phyloP scores from a whole-genome alignment of 1,284 basidiomycete genomes.

The Mycosarcoma mackinlayi region DNA sequence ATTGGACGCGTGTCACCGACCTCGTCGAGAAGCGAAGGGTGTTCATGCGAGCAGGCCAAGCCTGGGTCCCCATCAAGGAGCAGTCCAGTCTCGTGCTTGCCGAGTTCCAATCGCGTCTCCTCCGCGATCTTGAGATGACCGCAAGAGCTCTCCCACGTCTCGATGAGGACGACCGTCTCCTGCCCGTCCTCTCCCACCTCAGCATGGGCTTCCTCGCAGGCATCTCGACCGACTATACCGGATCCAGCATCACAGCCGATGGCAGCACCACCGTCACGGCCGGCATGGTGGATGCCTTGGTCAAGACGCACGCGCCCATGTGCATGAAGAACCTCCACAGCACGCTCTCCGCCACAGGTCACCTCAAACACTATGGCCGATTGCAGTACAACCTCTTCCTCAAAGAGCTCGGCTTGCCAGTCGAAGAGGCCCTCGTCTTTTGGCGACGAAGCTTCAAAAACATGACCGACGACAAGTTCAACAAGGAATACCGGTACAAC shows the following conservation, averaged over 20 bases:
- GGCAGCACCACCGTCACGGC: slow-evolving; percentile 80
- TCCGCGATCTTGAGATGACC: slow-evolving; percentile 86
- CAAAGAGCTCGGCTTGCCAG: slow-evolving; percentile 86
- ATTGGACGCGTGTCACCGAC: slow-evolving; percentile 93
- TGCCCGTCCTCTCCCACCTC: slow-evolving; percentile 90
- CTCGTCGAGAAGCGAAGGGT: slow-evolving; percentile 87
- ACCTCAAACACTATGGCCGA: slow-evolving; percentile 91
- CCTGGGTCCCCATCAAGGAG: slow-evolving; percentile 85
- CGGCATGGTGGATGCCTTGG: slow-evolving; percentile 91
- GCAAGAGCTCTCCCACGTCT: slow-evolving; percentile 89
- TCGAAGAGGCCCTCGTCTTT: slow-evolving; percentile 93
- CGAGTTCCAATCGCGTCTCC: slow-evolving; percentile 83
- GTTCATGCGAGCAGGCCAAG: slow-evolving; percentile 82
- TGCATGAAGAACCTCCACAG: slow-evolving; percentile 95
- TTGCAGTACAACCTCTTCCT: slow-evolving; percentile 94
- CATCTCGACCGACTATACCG: slow-evolving; percentile 81
- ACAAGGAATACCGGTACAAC: slow-evolving; percentile 97
- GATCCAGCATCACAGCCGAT: slow-evolving; percentile 69
- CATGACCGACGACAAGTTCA: slow-evolving; percentile 91
- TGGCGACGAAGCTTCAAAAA: slow-evolving; percentile 87
- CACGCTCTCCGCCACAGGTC: slow-evolving; percentile 79
- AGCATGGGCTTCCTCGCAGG: slow-evolving; percentile 94
- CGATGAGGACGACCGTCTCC: slow-evolving; percentile 91
- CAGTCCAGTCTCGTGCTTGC: slow-evolving; percentile 89
- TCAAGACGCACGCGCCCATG: slow-evolving; percentile 89